Conservation (phyloP, 1,284 basidiomycete genomes). For the Pisolithus thermaeus region DNA sequence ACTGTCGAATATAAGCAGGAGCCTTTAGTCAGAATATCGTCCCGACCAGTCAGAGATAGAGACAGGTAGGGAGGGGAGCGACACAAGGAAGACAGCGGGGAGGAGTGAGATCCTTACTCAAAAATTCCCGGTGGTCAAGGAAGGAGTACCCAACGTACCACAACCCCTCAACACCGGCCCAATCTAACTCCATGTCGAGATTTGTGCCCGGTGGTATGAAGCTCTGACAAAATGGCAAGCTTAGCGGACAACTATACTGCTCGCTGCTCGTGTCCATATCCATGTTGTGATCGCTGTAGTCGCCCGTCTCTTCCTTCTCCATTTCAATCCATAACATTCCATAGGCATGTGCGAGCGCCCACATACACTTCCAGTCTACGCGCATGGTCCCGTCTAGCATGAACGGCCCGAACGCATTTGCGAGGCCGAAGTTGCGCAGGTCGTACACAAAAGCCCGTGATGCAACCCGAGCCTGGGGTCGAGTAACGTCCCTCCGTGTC, state of each 20-base stretch:
- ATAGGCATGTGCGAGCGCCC: conserved; percentile 50
- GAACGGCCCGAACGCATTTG: conserved; percentile 56
- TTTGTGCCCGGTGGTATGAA: conserved; percentile 35
- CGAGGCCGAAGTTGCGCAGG: conserved; percentile 45
- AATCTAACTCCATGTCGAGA: conserved; percentile 41
- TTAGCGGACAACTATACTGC: conserved; percentile 37
- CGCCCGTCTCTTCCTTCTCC: conserved; percentile 20
- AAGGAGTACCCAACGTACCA: conserved; percentile 65
- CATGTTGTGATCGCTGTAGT: neutral
- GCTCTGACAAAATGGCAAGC: conserved; percentile 50
- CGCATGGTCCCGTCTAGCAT: conserved; percentile 33
- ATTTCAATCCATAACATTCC: conserved; percentile 44
- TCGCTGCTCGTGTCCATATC: neutral
- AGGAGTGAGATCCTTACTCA: conserved; percentile 38
- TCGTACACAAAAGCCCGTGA: conserved; percentile 56
- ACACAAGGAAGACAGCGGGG: neutral
- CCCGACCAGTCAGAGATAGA: too few relatives aligned
- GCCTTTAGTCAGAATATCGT: conserved; percentile 6
- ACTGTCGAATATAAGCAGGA: conserved; percentile 27
- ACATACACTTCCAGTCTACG: conserved; percentile 59
- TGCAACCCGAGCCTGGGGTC: conserved; percentile 25
- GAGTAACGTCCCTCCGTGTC: conserved; percentile 36
- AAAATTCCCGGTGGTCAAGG: conserved; percentile 58
- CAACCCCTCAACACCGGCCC: conserved; percentile 55
- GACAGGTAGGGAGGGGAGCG: neutral